These are phyloP conservation scores for Herpotrichia juniperi DNA, from an alignment of 2,329 filamentous ascomycete genomes.

Conservation along the genomic window DNA sequence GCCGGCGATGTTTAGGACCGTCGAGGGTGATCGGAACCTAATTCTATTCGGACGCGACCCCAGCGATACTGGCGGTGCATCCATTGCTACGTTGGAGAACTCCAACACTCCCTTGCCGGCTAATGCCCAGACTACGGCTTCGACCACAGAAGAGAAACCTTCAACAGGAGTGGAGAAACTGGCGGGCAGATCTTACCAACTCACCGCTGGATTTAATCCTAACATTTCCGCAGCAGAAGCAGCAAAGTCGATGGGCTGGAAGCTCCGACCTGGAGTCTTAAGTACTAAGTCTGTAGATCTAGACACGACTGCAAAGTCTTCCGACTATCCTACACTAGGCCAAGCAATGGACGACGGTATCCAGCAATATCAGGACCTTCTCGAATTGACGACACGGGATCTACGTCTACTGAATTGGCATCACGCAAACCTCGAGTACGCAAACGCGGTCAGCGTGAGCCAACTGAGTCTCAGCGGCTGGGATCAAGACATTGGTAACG, in stretches of 20 bases:
- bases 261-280: conserved; percentile 66
- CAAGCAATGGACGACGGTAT: conserved; percentile 94
- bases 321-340: conserved; percentile 75
- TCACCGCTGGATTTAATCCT: conserved; percentile 71
- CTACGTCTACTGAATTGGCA: conserved; percentile 96
- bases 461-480: conserved; percentile 88
- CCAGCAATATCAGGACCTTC: conserved; percentile 79
- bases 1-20: conserved; percentile 68
- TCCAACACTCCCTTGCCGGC: conserved; percentile 57
- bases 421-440: conserved; percentile 96
- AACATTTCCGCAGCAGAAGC: conserved; percentile 77
- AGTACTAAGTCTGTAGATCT: conserved; percentile 73
- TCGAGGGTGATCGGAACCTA: conserved; percentile 81
- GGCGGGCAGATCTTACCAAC: conserved; percentile 72
- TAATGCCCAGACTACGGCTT: conserved; percentile 55
- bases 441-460: conserved; percentile 87
- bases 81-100: conserved; percentile 76
- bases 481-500: conserved; percentile 97
- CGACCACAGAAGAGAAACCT: conserved; percentile 51
- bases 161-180: conserved; percentile 62
- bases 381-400: conserved; percentile 84
- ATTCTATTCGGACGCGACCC: conserved; percentile 85
- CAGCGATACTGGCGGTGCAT: conserved; percentile 59
- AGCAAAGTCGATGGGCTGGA: conserved; percentile 83
- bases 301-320: conserved; percentile 65